Conservation (phyloP, 2,329 filamentous ascomycete genomes). For the Westerdykella sp. region DNA sequence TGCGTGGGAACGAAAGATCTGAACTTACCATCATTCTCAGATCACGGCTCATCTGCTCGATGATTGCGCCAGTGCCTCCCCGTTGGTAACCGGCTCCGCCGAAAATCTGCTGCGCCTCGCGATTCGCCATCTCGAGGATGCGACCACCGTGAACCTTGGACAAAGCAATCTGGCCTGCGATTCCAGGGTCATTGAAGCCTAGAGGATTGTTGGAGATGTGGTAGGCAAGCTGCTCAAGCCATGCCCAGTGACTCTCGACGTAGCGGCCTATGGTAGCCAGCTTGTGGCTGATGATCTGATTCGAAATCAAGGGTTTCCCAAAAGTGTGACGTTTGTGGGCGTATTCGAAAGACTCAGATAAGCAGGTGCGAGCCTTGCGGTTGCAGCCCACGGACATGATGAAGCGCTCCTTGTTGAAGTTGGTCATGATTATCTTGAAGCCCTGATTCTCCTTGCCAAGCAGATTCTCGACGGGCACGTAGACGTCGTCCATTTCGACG, state of each 20-base stretch:
- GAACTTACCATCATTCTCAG: constrained; percentile 46
- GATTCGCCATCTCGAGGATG: constrained; percentile 46
- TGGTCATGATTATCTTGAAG: constrained; percentile 54
- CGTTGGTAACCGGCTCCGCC: constrained; percentile 50
- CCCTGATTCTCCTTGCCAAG: constrained; percentile 51
- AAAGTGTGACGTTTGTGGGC: constrained; percentile 52
- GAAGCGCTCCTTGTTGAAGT: constrained; percentile 50
- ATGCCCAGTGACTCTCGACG: constrained; percentile 57
- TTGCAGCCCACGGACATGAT: constrained; percentile 53
- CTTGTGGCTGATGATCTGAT: constrained; percentile 56
- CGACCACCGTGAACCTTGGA: constrained; percentile 48
- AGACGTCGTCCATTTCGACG: constrained; percentile 51
- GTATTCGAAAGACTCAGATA: constrained; percentile 49
- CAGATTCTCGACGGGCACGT: constrained; percentile 49
- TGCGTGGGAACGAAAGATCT: constrained; percentile 4
- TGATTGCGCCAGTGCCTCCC: constrained; percentile 43
- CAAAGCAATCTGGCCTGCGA: constrained; percentile 37
- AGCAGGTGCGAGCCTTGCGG: constrained; percentile 52
- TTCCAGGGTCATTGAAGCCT: constrained; percentile 34
- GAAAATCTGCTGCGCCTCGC: constrained; percentile 51
- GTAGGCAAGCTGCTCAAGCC: constrained; percentile 56
- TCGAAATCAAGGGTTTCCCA: constrained; percentile 51
- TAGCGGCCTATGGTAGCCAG: constrained; percentile 54
- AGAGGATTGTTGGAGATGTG: constrained; percentile 44
- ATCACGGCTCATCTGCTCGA: constrained; percentile 52